These are phyloP conservation scores for Trametes hirsuta DNA, from an alignment of 1,284 basidiomycete genomes.

Conservation along the genomic window DNA sequence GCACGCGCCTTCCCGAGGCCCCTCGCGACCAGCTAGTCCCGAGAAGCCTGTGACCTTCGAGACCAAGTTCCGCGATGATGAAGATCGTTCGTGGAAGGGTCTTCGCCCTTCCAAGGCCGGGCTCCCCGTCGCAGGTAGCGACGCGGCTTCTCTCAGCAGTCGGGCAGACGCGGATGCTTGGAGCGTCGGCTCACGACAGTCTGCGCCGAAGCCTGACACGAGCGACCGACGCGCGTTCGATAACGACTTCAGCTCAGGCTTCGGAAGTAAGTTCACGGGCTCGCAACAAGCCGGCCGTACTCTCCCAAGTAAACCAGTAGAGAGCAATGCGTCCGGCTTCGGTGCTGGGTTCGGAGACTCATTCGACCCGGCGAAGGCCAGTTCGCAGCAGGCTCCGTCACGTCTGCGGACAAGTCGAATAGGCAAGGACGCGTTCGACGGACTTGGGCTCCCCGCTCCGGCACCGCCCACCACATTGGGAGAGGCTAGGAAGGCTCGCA, in stretches of 20 bases:
- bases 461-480: conserved; percentile 66
- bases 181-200: conserved; percentile 40
- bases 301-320: conserved; percentile 7
- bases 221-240: conserved; percentile 33
- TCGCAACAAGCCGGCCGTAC: conserved; percentile 9
- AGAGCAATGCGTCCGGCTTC: conserved; percentile 12
- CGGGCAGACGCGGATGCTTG: conserved; percentile 47
- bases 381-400: conserved; percentile 10
- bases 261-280: conserved; percentile 41
- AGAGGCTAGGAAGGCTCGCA: conserved; percentile 72
- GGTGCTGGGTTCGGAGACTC: conserved; percentile 55
- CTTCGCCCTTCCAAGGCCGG: conserved; percentile 42
- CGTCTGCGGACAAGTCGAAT: conserved; percentile 23
- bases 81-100: conserved; percentile 57
- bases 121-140: conserved; percentile 35
- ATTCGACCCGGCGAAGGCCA: conserved; percentile 39
- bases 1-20: conserved; percentile 32
- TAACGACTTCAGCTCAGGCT: conserved; percentile 33
- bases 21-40: conserved; percentile 44
- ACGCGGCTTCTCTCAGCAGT: conserved; percentile 22
- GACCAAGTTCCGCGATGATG: conserved; percentile 45
- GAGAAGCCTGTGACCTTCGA: conserved; percentile 44
- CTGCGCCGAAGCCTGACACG: conserved; percentile 25
- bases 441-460: conserved; percentile 58
- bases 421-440: conserved; percentile 76